These are phyloP conservation scores for Ceratocystis diversiconidia DNA, from an alignment of 2,329 filamentous ascomycete species.

Conservation along the genomic window DNA sequence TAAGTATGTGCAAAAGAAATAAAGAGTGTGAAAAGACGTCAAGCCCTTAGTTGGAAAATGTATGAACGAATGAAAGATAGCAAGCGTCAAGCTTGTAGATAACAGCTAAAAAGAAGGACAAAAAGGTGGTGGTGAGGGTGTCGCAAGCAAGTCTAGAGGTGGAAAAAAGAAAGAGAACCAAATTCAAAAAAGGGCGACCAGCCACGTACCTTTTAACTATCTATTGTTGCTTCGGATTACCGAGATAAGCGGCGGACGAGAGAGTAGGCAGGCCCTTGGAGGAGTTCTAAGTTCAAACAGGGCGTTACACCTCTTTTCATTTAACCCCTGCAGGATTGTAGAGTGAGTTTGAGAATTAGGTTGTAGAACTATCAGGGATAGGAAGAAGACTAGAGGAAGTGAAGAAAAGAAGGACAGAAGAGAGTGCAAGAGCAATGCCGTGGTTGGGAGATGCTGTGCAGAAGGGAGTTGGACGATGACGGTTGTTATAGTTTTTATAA, in stretches of 20 bases:
- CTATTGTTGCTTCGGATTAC: not conserved
- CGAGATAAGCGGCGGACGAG: no score
- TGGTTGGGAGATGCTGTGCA: not conserved
- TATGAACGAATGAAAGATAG: not conserved
- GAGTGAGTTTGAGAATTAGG: not conserved
- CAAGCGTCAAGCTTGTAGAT: not conserved
- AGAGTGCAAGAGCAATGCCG: not conserved
- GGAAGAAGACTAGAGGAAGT: not conserved
- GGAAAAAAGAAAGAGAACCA: not conserved
- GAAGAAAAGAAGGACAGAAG: not conserved
- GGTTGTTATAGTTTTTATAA: not conserved
- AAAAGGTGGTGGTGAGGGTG: not conserved
- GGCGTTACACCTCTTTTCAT: not conserved
- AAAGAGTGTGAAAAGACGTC: conserved; percentile 3
- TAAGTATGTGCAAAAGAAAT: not conserved
- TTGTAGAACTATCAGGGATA: not conserved
- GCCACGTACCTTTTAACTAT: not conserved
- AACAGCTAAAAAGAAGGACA: not conserved
- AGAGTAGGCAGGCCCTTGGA: not conserved
- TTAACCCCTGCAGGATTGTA: not conserved
- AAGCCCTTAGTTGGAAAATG: not conserved
- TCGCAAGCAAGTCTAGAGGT: not conserved
- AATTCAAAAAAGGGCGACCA: not conserved
- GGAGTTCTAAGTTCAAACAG: not conserved
- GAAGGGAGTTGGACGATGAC: not conserved